Percentiles rank a stretch among this genome's conserved stretches.
Conservation (phyloP, 169 alveolate genomes). For the Perkinsus marinus region DNA sequence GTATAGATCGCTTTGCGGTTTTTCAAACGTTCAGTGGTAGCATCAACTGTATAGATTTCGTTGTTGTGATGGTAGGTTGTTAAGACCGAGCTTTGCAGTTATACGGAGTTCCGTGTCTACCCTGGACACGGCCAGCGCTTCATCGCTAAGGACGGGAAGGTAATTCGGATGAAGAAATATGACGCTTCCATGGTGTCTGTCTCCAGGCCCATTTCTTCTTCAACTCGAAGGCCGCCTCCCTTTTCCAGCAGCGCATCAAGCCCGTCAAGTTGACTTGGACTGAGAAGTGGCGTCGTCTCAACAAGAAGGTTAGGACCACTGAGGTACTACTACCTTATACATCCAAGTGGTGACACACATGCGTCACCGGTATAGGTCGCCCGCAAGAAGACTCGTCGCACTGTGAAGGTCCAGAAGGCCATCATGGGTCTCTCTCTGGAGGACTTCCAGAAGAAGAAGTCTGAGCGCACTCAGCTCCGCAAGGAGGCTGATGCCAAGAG, state of each 20-base stretch:
- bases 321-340: neutral
- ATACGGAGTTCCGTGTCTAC: slow-evolving; percentile 88
- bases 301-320: slow-evolving; percentile 62
- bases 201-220: slow-evolving; percentile 41
- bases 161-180: too few relatives aligned
- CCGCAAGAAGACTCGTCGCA: slow-evolving; percentile 43
- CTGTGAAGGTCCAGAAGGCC: slow-evolving; percentile 82
- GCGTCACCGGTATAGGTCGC: slow-evolving; percentile 21
- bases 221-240: slow-evolving; percentile 75
- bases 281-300: slow-evolving; percentile 86
- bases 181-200: too few relatives aligned
- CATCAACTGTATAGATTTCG: neutral
- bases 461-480: slow-evolving; percentile 14
- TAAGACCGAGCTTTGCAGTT: slow-evolving; percentile 90
- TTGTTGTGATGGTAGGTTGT: slow-evolving; percentile 21
- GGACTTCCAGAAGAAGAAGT: slow-evolving; percentile 58
- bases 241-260: slow-evolving; percentile 80
- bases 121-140: slow-evolving; percentile 95
- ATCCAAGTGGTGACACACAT: slow-evolving; percentile 9
- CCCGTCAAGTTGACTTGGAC: slow-evolving; percentile 93
- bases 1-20: too few relatives aligned
- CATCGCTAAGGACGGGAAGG: slow-evolving; percentile 91
- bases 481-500: slow-evolving; percentile 8
- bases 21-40: neutral
- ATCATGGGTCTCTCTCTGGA: slow-evolving; percentile 89